These are phyloP conservation scores for Eucalyptus grandis DNA, from an alignment of 345 rosid genomes.

Conservation along the genomic window DNA sequence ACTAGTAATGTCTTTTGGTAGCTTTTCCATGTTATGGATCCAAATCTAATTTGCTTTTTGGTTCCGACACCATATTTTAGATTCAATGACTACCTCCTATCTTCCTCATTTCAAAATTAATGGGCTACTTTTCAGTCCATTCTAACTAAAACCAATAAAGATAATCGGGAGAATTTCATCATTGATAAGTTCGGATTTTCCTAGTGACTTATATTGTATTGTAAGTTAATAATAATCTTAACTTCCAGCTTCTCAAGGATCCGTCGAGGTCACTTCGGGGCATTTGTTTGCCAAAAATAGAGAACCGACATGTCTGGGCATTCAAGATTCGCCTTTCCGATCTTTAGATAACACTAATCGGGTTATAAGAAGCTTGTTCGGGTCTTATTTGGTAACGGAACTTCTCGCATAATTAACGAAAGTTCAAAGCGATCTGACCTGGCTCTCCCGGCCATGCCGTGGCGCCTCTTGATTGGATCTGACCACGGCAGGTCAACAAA, in stretches of 20 bases:
- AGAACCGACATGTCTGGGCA: neutral
- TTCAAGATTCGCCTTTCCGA: neutral
- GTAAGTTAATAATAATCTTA: neutral
- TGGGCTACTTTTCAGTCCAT: too few relatives aligned
- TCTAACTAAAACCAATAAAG: too few relatives aligned
- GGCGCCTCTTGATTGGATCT: neutral
- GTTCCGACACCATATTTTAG: accelerated
- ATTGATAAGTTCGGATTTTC: too few relatives aligned
- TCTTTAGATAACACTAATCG: neutral
- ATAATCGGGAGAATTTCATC: too few relatives aligned
- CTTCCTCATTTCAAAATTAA: too few relatives aligned
- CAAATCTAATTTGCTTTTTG: neutral
- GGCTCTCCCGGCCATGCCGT: conserved; percentile 11
- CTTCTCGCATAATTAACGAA: neutral
- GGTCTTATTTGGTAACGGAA: neutral
- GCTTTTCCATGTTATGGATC: neutral
- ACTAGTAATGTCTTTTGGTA: too few relatives aligned
- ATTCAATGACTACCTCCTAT: too few relatives aligned
- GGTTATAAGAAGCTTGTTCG: neutral
- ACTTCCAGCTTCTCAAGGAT: too few relatives aligned
- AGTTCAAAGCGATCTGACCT: neutral
- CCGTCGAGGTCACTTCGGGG: accelerated
- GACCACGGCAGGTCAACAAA: neutral
- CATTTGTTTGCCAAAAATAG: neutral
- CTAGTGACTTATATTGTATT: neutral